Percentiles rank a stretch among this genome's conserved stretches.
phyloP scores from a whole-genome alignment of 192 early-diverging fungal species.

The Mortierella hygrophila region DNA sequence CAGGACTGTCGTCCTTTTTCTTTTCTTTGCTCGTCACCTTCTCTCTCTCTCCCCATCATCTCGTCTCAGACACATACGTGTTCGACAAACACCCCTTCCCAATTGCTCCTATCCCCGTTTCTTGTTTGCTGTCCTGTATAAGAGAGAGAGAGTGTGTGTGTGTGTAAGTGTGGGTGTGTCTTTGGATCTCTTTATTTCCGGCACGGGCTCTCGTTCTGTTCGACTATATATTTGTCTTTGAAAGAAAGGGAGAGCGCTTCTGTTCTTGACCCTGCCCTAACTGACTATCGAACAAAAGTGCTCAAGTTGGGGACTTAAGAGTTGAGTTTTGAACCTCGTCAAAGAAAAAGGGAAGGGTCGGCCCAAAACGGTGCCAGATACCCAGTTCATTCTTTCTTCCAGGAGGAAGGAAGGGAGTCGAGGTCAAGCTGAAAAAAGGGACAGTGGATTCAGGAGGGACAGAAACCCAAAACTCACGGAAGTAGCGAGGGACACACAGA shows the following conservation, averaged over 20 bases:
- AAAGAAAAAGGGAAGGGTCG: slow-evolving; percentile 13
- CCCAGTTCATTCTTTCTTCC: not conserved
- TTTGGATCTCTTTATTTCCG: slow-evolving; percentile 9
- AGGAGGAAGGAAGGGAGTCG: not conserved
- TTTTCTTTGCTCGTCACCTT: not conserved
- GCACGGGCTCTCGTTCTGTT: slow-evolving; percentile 3
- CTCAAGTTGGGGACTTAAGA: not conserved
- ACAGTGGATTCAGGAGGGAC: slow-evolving; percentile 19
- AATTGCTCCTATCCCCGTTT: too few relatives aligned
- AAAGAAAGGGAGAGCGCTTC: not conserved
- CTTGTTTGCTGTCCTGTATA: not conserved
- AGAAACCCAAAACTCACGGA: not conserved
- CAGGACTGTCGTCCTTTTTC: not conserved
- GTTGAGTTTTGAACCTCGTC: not conserved
- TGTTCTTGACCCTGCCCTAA: not conserved
- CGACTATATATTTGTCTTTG: slow-evolving; percentile 6
- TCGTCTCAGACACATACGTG: too few relatives aligned
- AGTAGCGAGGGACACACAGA: slow-evolving; percentile 2
- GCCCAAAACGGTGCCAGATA: not conserved
- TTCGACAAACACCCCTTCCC: too few relatives aligned
- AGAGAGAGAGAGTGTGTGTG: not conserved
- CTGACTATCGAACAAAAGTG: slow-evolving; percentile 4
- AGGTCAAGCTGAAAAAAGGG: slow-evolving; percentile 10
- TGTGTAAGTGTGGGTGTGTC: not conserved
- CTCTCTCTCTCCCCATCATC: not conserved